Evolutionary conservation across 129 eudicot genomes (phyloP).

Genomic region (Arctium lappa): DNA sequence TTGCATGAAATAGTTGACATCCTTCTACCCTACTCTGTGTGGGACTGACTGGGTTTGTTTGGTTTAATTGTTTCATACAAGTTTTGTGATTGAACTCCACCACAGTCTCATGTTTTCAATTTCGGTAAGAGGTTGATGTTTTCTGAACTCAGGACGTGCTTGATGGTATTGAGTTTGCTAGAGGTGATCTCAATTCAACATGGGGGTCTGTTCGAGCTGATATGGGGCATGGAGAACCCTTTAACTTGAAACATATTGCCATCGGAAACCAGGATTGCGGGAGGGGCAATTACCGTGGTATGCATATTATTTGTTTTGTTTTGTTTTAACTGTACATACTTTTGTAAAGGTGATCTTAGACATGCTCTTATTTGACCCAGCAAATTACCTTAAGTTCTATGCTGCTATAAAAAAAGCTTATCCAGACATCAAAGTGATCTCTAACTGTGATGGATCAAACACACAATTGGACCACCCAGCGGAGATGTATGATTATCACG

Average conservation of each 20-base stretch:
- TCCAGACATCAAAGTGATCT: constrained; percentile 82
- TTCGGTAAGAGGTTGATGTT: neutral
- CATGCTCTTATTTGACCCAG: constrained; percentile 35
- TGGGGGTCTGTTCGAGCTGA: constrained; percentile 92
- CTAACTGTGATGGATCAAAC: constrained; percentile 86
- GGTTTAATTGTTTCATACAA: neutral
- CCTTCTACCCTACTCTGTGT: too few species aligned
- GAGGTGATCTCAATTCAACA: constrained; percentile 70
- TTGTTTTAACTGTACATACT: neutral
- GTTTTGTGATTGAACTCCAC: neutral
- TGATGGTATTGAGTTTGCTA: constrained; percentile 89
- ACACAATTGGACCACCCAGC: constrained; percentile 81
- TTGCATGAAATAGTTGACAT: too few species aligned
- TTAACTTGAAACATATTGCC: constrained; percentile 79
- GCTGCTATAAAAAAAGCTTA: constrained; percentile 59
- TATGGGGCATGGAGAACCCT: constrained; percentile 78
- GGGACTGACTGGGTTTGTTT: too few species aligned
- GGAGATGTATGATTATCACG: constrained; percentile 88
- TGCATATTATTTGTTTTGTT: neutral
- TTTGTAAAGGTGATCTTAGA: neutral
- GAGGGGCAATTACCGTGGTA: constrained; percentile 72
- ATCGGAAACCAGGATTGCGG: constrained; percentile 91
- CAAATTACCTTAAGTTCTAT: constrained; percentile 81
- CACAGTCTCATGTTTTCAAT: neutral
- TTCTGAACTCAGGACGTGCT: constrained; percentile 55